Conservation (phyloP, 2,329 filamentous ascomycete genomes). For the Beauveria sp. region DNA sequence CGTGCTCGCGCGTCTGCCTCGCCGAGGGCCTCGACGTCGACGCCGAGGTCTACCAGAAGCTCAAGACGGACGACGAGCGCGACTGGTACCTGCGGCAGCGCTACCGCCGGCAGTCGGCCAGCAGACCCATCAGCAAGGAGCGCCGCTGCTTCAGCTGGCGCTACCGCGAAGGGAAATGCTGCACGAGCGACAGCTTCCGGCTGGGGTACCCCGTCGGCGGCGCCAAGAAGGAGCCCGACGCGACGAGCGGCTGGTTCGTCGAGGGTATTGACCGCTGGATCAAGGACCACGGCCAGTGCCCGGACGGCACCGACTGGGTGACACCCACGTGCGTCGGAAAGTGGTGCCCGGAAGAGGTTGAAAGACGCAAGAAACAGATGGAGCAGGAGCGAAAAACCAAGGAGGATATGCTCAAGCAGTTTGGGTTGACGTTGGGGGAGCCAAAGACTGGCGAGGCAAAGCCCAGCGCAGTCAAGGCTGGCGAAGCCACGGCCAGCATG, state of each 20-base stretch:
- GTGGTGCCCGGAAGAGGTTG: background rate
- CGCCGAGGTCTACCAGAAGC: constrained; percentile 24
- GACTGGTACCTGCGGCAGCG: constrained; percentile 20
- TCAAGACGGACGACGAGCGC: constrained; percentile 22
- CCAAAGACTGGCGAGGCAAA: background rate
- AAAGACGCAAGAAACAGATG: background rate
- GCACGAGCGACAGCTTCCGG: constrained; percentile 35
- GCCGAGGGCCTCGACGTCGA: constrained; percentile 29
- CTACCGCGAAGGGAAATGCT: constrained; percentile 36
- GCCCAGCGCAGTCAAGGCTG: too few relatives aligned
- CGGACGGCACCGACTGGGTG: constrained; percentile 30
- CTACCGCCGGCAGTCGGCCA: constrained; percentile 17
- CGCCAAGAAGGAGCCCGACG: constrained; percentile 25
- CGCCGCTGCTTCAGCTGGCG: constrained; percentile 40
- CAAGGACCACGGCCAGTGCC: constrained; percentile 34
- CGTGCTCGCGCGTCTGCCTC: constrained; percentile 43
- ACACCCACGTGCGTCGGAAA: constrained; percentile 20
- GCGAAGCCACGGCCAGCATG: too few relatives aligned
- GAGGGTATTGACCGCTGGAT: constrained; percentile 41
- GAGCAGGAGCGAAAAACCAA: background rate
- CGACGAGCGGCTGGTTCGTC: constrained; percentile 38
- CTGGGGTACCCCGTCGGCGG: constrained; percentile 30
- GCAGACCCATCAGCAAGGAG: constrained; percentile 21
- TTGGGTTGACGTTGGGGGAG: background rate
- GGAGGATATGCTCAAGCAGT: background rate